Conservation (phyloP, 2,329 filamentous ascomycete species). For the Colletotrichum karsti region DNA sequence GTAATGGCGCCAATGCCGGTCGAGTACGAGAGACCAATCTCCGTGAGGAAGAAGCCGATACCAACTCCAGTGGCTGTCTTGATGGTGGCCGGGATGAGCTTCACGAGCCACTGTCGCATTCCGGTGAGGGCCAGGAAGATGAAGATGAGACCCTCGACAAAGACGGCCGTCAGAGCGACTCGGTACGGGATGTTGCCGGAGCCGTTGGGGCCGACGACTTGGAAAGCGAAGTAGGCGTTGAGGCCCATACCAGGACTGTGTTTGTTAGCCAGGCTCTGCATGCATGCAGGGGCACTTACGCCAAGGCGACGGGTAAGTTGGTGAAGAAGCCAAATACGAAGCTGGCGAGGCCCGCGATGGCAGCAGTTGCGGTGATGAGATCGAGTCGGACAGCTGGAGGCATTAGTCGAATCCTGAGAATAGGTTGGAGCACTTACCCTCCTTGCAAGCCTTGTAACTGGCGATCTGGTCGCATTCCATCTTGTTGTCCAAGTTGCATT, state of each 20-base stretch:
- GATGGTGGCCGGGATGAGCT: constrained; percentile 69
- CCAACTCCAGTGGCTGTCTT: constrained; percentile 73
- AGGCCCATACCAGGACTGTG: constrained; percentile 72
- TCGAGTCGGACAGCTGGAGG: constrained; percentile 72
- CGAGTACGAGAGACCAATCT: constrained; percentile 77
- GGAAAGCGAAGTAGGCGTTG: constrained; percentile 74
- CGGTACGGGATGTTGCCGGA: constrained; percentile 64
- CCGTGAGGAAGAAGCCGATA: constrained; percentile 71
- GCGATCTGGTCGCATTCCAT: constrained; percentile 57
- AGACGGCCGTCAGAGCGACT: constrained; percentile 70
- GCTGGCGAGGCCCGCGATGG: constrained; percentile 77
- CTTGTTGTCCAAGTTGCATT: constrained; percentile 60
- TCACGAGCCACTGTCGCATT: constrained; percentile 78
- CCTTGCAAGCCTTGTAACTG: constrained; percentile 55
- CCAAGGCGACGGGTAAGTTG: constrained; percentile 80
- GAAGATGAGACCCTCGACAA: constrained; percentile 72
- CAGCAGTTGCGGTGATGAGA: constrained; percentile 84
- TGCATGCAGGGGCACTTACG: constrained; percentile 57
- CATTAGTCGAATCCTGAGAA: background rate
- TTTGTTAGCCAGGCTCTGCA: constrained; percentile 18
- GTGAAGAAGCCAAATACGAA: constrained; percentile 83
- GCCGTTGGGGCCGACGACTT: constrained; percentile 70
- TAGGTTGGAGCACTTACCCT: constrained; percentile 43
- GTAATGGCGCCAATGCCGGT: constrained; percentile 86
- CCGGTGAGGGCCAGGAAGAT: constrained; percentile 71